Percentiles rank a stretch among this genome's conserved stretches.
These are phyloP conservation scores for Dictyostelium firmibasis DNA, from an alignment of 78 protist genomes.

Conservation along the genomic window DNA sequence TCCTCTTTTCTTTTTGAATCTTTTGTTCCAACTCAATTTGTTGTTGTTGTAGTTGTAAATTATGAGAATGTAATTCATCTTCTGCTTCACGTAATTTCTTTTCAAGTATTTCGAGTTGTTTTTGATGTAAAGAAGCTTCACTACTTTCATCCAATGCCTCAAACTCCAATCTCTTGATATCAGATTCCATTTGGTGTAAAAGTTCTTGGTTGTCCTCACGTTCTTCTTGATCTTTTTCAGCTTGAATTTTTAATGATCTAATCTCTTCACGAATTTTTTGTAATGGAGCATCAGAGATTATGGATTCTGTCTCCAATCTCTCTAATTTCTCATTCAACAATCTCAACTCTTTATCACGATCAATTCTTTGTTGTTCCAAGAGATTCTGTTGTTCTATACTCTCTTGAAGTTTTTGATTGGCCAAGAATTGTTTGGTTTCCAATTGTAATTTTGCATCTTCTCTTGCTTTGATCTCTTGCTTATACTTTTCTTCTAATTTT, in stretches of 20 bases:
- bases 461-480: neutral
- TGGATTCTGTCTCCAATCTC: neutral
- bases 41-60: neutral
- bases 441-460: neutral
- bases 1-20: slow-evolving; percentile 10
- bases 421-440: neutral
- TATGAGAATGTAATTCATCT: slow-evolving; percentile 8
- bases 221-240: neutral
- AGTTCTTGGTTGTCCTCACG: neutral
- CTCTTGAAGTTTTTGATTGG: neutral
- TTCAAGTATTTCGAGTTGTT: slow-evolving; percentile 3
- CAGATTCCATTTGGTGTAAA: neutral
- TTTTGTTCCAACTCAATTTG: neutral
- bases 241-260: neutral
- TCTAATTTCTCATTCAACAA: slow-evolving; percentile 8
- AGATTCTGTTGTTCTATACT: neutral
- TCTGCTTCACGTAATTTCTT: neutral
- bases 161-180: neutral
- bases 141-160: neutral
- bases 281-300: neutral
- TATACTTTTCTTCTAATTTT: neutral
- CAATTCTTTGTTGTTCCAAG: neutral
- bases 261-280: slow-evolving; percentile 6
- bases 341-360: slow-evolving; percentile 3
- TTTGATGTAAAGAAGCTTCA: neutral